These are phyloP conservation scores for Saccharomycopsis microspora DNA, from an alignment of 805 yeast genomes.

Conservation along the genomic window DNA sequence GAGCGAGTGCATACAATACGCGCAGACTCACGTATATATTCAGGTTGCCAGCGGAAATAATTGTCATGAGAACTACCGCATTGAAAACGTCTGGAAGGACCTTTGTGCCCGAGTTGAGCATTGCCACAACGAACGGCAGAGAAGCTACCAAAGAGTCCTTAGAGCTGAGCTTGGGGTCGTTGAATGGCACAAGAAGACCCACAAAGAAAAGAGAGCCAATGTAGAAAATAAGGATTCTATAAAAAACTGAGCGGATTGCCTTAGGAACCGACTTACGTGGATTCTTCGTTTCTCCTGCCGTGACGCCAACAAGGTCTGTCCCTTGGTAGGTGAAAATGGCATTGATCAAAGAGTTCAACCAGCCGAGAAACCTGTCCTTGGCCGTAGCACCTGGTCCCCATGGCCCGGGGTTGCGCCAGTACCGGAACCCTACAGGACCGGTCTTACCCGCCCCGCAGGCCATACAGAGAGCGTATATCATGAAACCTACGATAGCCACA, in stretches of 20 bases:
- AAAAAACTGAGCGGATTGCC: conserved; percentile 54
- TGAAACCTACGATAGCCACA: conserved; percentile 42
- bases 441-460: conserved; percentile 45
- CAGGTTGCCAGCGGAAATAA: conserved; percentile 49
- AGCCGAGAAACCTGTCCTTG: conserved; percentile 39
- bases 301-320: conserved; percentile 45
- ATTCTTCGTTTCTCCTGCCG: conserved; percentile 50
- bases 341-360: conserved; percentile 38
- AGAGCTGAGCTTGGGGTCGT: conserved; percentile 35
- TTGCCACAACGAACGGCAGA: conserved; percentile 64
- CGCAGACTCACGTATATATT: conserved; percentile 47
- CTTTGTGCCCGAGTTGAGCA: conserved; percentile 43
- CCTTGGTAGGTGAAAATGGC: conserved; percentile 54
- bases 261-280: conserved; percentile 61
- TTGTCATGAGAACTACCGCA: conserved; percentile 39
- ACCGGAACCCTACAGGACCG: conserved; percentile 53
- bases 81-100: conserved; percentile 45
- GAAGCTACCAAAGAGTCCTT: conserved; percentile 32
- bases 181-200: conserved; percentile 53
- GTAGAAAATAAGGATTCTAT: conserved; percentile 52
- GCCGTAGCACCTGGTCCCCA: conserved; percentile 46
- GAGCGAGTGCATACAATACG: conserved; percentile 40
- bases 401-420: conserved; percentile 59
- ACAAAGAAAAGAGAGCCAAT: conserved; percentile 49
- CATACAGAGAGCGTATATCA: conserved; percentile 40